Percentiles rank a stretch among this genome's conserved stretches.
Conservation (phyloP, 164 flowering plant species). For the Berberis vulgaris region DNA sequence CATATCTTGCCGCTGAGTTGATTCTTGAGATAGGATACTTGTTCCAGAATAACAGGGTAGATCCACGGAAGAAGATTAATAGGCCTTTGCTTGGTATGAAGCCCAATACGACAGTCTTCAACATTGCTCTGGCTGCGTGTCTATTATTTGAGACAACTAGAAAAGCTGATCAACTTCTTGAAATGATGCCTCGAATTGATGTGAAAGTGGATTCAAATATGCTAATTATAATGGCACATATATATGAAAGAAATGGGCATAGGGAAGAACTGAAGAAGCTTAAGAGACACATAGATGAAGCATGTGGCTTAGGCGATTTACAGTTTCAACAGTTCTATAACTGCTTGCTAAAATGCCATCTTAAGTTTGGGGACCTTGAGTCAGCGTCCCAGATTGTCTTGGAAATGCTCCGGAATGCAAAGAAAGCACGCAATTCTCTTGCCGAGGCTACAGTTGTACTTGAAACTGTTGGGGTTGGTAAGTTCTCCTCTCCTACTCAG, state of each 20-base stretch:
- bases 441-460: constrained; percentile 40
- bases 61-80: constrained; percentile 81
- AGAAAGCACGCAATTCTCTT: constrained; percentile 57
- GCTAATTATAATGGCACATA: constrained; percentile 65
- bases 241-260: constrained; percentile 85
- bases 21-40: constrained; percentile 78
- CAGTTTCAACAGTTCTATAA: constrained; percentile 79
- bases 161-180: constrained; percentile 90
- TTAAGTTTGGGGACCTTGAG: constrained; percentile 83
- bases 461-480: constrained; percentile 23
- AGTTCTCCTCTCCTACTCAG: constrained; percentile 9
- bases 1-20: constrained; percentile 74
- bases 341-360: constrained; percentile 77
- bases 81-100: constrained; percentile 76
- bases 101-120: constrained; percentile 60
- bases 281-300: constrained; percentile 70
- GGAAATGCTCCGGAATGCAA: constrained; percentile 76
- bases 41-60: constrained; percentile 74
- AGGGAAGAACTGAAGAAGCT: constrained; percentile 85
- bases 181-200: constrained; percentile 76
- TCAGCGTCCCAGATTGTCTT: constrained; percentile 77
- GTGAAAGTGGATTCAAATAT: constrained; percentile 53
- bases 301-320: constrained; percentile 33
- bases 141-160: constrained; percentile 61
- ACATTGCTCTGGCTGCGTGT: constrained; percentile 67